Evolutionary conservation across 2,329 filamentous ascomycete genomes (phyloP), one percentile per base, ranked within the genome.

Genomic region (Botrytis cinerea): DNA sequence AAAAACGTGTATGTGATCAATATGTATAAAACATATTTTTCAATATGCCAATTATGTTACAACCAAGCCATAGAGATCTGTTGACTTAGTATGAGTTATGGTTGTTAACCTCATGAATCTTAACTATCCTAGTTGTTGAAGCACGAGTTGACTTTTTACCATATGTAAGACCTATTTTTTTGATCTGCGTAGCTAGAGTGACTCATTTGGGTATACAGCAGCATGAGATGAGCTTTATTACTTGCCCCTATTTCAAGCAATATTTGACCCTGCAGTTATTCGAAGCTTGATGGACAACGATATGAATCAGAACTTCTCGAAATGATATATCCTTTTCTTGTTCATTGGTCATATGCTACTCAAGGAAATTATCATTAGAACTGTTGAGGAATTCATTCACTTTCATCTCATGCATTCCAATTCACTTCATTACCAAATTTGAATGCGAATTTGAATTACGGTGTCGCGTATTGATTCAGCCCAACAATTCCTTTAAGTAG

Each of bases 361-460:
- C 12, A 7, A 32, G 8, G 22, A 32, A 20, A 22, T 6, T 20
- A n/a, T 10, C 38, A 57, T 22, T 40, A 20, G 14, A 28, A 18
- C 10, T 18, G n/a, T 43, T 57, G 48, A 68, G 48, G 20, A 45
- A 28, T 57, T 43, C 48, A 69, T 57, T 69, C 66, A 69, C 66
- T 45, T 69, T 69, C 66, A 45, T 69, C 48, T 57, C 48, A 14
- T 45, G 25, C 48, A 43, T 57, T 43, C 18, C n/a, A 4, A 69
- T 69, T 69, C 48, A 69, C 66, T 57, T 43, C 48, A 69, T 59
- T 43, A 5, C 48, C 20, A 54, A 57, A 48, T 25, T 57, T 28
- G 16, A 57, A 43, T 18, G 18, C 20, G 20, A 43, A 22, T 7
- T 12, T 43, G 8, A 20, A 9, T 43, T 57, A 22, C 10, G 25